These are phyloP conservation scores for Candida pseudoviswanathii DNA, from an alignment of 1,139 yeast genomes.

Conservation along the genomic window DNA sequence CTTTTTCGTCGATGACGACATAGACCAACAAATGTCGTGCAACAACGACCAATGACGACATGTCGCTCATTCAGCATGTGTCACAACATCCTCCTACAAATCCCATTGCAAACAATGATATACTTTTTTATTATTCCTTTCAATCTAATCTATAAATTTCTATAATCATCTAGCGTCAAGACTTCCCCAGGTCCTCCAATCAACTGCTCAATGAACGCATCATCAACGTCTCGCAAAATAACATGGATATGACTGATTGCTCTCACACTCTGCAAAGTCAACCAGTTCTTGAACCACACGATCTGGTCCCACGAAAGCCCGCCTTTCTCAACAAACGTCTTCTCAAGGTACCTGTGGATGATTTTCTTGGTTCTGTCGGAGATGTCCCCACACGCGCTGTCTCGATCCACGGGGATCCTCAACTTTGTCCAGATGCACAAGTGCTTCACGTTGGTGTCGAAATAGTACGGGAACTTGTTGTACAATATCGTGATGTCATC, in stretches of 20 bases:
- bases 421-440: constrained; percentile 49
- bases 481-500: constrained; percentile 34
- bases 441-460: constrained; percentile 37
- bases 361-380: constrained; percentile 34
- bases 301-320: constrained; percentile 42
- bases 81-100: background rate
- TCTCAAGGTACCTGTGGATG: constrained; percentile 41
- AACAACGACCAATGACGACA: background rate
- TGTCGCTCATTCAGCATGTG: background rate
- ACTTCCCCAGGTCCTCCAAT: constrained; percentile 24
- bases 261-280: constrained; percentile 58
- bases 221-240: constrained; percentile 39
- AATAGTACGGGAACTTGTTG: constrained; percentile 49
- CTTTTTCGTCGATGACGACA: background rate
- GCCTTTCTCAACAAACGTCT: constrained; percentile 44
- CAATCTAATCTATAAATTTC: constrained; percentile 7
- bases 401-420: constrained; percentile 33
- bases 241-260: constrained; percentile 63
- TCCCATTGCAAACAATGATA: background rate
- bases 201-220: constrained; percentile 22
- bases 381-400: constrained; percentile 47
- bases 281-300: constrained; percentile 67
- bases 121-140: background rate
- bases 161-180: constrained; percentile 23
- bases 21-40: background rate